Percentiles rank a stretch among this genome's conserved stretches.
Evolutionary conservation across 2,329 filamentous ascomycete species (phyloP).

Genomic region (Nemania sp.): DNA sequence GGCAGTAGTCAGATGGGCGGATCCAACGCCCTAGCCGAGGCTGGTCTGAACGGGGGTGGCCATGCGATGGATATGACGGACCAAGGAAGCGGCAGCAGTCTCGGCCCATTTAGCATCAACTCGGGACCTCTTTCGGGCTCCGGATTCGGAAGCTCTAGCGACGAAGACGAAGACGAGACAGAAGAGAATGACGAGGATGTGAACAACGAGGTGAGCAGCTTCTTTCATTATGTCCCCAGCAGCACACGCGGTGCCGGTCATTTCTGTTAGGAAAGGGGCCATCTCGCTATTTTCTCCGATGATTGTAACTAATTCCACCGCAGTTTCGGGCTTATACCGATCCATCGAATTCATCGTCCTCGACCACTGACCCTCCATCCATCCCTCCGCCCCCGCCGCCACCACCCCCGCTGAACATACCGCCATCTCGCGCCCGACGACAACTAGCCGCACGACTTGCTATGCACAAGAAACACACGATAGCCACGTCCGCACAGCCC

Average conservation of each 20-base stretch:
- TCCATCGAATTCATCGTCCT: conserved; percentile 51
- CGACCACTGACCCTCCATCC: conserved; percentile 59
- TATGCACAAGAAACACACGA: conserved; percentile 68
- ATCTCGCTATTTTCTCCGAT: neutral
- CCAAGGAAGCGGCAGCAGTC: conserved; percentile 65
- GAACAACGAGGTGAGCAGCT: conserved; percentile 65
- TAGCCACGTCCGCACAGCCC: conserved; percentile 46
- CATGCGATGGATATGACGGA: conserved; percentile 64
- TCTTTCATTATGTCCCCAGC: conserved; percentile 28
- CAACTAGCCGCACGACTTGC: conserved; percentile 89
- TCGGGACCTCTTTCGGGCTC: conserved; percentile 74
- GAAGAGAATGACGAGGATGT: conserved; percentile 81
- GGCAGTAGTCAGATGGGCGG: conserved; percentile 44
- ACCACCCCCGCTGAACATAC: conserved; percentile 81
- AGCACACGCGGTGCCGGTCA: conserved; percentile 1
- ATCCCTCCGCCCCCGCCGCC: conserved; percentile 64
- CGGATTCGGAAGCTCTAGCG: conserved; percentile 91
- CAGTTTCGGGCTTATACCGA: conserved; percentile 65
- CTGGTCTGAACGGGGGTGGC: conserved; percentile 68
- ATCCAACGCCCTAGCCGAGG: conserved; percentile 76
- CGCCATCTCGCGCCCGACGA: conserved; percentile 81
- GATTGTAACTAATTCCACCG: conserved; percentile 26
- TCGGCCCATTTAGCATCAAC: conserved; percentile 72
- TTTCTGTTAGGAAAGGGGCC: neutral
- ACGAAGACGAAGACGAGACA: conserved; percentile 94